These are phyloP conservation scores for Ananas comosus DNA, from an alignment of 176 grass and related monocot genomes.

Conservation along the genomic window DNA sequence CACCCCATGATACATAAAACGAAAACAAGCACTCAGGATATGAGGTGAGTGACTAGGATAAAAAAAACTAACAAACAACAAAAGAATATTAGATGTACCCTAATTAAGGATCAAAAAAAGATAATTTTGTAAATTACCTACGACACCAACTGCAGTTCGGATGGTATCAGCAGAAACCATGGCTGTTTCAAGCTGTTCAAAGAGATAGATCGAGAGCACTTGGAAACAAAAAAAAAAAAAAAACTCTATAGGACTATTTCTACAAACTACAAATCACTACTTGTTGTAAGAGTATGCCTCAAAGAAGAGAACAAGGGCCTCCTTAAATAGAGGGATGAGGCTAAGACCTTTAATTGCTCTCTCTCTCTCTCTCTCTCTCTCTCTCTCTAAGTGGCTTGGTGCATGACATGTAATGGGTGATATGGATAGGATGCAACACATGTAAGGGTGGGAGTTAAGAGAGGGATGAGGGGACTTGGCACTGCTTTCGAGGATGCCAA, in stretches of 20 bases:
- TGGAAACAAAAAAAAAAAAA: too few relatives aligned
- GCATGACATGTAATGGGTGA: slow-evolving; percentile 15
- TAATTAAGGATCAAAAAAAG: not conserved
- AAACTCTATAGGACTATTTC: not conserved
- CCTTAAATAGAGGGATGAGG: slow-evolving; percentile 26
- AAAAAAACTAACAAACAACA: not conserved
- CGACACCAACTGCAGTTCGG: slow-evolving; percentile 61
- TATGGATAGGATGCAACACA: slow-evolving; percentile 17
- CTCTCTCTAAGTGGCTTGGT: not conserved
- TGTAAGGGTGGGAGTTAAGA: not conserved
- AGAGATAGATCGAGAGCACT: not conserved
- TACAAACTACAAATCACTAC: too few relatives aligned
- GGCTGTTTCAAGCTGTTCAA: not conserved
- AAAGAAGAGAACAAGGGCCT: not conserved
- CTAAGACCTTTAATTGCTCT: slow-evolving; percentile 3
- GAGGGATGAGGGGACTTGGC: not conserved
- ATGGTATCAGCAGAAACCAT: slow-evolving; percentile 61
- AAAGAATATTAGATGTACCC: not conserved
- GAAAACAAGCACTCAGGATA: not conserved
- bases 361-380: slow-evolving; percentile 1
- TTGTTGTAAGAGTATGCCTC: slow-evolving; percentile 2
- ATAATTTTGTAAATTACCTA: slow-evolving; percentile 27
- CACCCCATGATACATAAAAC: not conserved
- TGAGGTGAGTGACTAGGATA: not conserved
- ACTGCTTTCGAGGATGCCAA: slow-evolving; percentile 8